Evolutionary conservation across 192 early-diverging fungal genomes (phyloP).

Genomic region (Geranomyces michiganensis): DNA sequence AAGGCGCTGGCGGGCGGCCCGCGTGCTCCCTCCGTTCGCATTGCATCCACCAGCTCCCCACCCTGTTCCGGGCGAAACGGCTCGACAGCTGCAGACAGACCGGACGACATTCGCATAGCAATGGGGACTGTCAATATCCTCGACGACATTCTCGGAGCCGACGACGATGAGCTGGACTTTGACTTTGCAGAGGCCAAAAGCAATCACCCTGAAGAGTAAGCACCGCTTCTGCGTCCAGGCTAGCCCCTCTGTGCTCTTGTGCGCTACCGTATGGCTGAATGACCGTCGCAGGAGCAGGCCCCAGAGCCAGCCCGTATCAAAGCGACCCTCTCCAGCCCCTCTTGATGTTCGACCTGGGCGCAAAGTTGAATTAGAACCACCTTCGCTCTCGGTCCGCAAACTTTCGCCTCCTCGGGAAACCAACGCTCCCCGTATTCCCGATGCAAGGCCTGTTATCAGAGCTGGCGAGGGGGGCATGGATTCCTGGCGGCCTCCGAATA

Average conservation of each 20-base stretch:
- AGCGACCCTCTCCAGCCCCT: not conserved
- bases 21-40: too few species aligned
- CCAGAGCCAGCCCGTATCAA: not conserved
- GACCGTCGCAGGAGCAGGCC: not conserved
- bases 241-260: not conserved
- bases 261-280: not conserved
- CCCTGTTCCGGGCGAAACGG: too few species aligned
- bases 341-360: not conserved
- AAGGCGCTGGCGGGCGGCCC: too few species aligned
- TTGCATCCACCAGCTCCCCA: too few species aligned
- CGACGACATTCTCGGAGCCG: constrained; percentile 23
- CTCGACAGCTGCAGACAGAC: too few species aligned
- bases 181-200: constrained; percentile 8
- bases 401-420: not conserved
- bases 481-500: not conserved
- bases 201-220: not conserved
- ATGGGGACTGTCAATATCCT: constrained; percentile 23
- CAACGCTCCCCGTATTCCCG: too few species aligned
- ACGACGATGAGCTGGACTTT: constrained; percentile 34
- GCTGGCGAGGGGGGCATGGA: not conserved
- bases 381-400: not conserved
- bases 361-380: not conserved
- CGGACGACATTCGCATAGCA: too few species aligned
- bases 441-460: not conserved
- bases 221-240: not conserved